Conservation (phyloP, 2,329 filamentous ascomycete genomes). For the Arthrinium phaeospermum region DNA sequence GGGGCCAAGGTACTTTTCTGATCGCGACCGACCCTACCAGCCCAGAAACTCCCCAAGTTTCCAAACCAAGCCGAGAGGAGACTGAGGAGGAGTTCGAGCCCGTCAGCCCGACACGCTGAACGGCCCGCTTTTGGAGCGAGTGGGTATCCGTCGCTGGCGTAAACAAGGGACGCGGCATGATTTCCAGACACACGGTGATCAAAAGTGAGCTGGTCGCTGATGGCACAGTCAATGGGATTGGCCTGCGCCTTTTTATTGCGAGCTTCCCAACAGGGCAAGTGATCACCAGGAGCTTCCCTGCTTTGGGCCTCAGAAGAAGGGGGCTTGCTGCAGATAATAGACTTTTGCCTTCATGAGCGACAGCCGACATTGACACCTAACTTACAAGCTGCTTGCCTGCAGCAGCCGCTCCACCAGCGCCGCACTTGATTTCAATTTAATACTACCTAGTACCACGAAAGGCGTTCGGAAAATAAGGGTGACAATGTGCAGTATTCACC, state of each 20-base stretch:
- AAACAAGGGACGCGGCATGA: background rate
- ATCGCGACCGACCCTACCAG: background rate
- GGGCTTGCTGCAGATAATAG: background rate
- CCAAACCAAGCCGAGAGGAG: background rate
- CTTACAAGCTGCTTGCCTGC: background rate
- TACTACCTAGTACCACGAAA: no score
- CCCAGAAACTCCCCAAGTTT: background rate
- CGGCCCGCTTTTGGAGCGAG: background rate
- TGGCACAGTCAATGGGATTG: background rate
- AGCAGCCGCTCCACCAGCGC: background rate
- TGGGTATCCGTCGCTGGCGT: background rate
- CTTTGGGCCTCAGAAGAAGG: background rate
- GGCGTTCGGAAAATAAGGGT: background rate
- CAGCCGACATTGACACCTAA: no score
- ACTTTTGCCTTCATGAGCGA: no score
- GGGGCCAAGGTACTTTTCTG: background rate
- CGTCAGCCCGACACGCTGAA: background rate
- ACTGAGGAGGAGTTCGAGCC: no score
- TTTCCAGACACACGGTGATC: background rate
- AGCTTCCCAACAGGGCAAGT: background rate
- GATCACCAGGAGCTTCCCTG: background rate
- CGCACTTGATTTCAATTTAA: background rate
- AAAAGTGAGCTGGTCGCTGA: no score
- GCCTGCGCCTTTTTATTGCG: background rate
- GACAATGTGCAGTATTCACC: background rate